These are phyloP conservation scores for Phialophora tarda DNA, from an alignment of 2,329 filamentous ascomycete genomes.

Conservation along the genomic window DNA sequence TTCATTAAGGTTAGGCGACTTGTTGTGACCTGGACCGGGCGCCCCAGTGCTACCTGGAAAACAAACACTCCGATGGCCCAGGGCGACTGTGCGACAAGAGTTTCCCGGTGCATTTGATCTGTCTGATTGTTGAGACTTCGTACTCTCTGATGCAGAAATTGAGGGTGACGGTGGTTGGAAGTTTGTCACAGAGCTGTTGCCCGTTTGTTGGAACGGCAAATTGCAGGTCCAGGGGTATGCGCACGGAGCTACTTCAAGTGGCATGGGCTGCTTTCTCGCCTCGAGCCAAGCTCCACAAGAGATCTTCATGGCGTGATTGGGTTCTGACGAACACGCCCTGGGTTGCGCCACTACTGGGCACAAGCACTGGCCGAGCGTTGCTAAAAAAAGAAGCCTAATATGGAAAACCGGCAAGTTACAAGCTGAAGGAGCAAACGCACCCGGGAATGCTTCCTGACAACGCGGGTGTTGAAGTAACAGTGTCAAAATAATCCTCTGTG, in stretches of 20 bases:
- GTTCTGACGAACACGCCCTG: slow-evolving; percentile 3
- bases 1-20: neutral
- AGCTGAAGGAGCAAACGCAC: neutral
- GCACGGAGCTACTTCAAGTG: neutral
- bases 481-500: too few relatives aligned
- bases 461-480: too few relatives aligned
- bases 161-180: neutral
- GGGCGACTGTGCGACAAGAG: neutral
- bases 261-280: neutral
- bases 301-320: slow-evolving; percentile 10
- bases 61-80: neutral
- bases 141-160: slow-evolving; percentile 2
- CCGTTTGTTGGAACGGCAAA: slow-evolving; percentile 7
- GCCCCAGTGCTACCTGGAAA: too few relatives aligned
- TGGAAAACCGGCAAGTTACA: neutral
- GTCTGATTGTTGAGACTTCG: neutral
- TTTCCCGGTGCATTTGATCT: neutral
- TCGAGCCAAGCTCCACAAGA: slow-evolving; percentile 3
- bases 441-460: neutral
- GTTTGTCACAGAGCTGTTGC: neutral
- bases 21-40: neutral
- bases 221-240: slow-evolving; percentile 15
- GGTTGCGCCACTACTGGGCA: neutral
- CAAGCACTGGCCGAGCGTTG: neutral
- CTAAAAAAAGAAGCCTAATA: neutral